Evolutionary conservation across 768 basidiomycete genomes (phyloP).

Genomic region (Trametes villosa): DNA sequence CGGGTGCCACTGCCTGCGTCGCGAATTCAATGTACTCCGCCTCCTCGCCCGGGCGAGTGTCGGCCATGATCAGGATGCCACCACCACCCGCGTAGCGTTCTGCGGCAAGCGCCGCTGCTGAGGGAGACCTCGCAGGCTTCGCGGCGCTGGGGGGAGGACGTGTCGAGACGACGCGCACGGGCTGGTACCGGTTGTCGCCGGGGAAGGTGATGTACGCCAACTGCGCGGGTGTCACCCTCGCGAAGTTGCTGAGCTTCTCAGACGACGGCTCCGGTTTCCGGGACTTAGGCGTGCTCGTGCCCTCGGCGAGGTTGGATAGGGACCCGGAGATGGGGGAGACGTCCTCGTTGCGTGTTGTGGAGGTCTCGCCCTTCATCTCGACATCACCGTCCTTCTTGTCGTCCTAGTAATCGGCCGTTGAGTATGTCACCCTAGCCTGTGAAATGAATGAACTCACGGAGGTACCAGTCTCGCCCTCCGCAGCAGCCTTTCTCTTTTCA

Average conservation of each 20-base stretch:
- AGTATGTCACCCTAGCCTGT: constrained; percentile 16
- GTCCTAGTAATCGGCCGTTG: constrained; percentile 45
- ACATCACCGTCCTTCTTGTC: constrained; percentile 70
- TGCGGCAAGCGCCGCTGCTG: constrained; percentile 41
- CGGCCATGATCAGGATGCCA: constrained; percentile 84
- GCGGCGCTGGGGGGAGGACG: constrained; percentile 23
- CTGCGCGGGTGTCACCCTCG: constrained; percentile 91
- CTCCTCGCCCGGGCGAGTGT: constrained; percentile 70
- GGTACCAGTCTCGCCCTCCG: constrained; percentile 81
- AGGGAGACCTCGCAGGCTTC: constrained; percentile 22
- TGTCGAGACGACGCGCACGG: constrained; percentile 79
- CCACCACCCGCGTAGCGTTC: constrained; percentile 80
- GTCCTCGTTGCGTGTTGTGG: constrained; percentile 46
- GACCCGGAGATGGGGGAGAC: constrained; percentile 60
- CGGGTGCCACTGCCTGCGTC: constrained; percentile 35
- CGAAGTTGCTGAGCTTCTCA: constrained; percentile 84
- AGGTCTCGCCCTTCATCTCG: constrained; percentile 75
- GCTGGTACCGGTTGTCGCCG: constrained; percentile 77
- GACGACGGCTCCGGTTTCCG: constrained; percentile 76
- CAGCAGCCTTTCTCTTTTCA: constrained; percentile 89
- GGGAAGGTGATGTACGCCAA: constrained; percentile 86
- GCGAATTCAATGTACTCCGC: constrained; percentile 73
- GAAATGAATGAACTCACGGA: constrained; percentile 47
- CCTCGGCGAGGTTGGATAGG: constrained; percentile 47
- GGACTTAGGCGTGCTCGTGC: constrained; percentile 46